Percentiles rank a stretch among this genome's conserved stretches.
Evolutionary conservation across 2,329 filamentous ascomycete genomes (phyloP).

Genomic region (Aureobasidium melanogenum): DNA sequence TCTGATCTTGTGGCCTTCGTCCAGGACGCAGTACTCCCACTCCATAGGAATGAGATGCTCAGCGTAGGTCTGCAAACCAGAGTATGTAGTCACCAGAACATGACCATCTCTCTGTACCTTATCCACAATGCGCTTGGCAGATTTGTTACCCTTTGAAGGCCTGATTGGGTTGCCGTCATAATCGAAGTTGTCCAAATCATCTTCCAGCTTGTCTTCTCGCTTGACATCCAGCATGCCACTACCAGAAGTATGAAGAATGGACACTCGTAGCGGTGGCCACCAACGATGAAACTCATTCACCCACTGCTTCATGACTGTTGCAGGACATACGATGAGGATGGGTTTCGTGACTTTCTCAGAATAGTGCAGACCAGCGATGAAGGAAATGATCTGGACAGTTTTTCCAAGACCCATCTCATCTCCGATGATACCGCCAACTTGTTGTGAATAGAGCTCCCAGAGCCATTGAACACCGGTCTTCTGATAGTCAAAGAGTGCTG

Average conservation of each 20-base stretch:
- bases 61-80: constrained; percentile 86
- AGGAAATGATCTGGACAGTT: constrained; percentile 73
- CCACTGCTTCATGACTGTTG: constrained; percentile 94
- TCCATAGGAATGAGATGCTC: constrained; percentile 71
- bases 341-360: constrained; percentile 78
- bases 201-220: constrained; percentile 53
- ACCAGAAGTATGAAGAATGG: constrained; percentile 88
- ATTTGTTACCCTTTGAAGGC: constrained; percentile 51
- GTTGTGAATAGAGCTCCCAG: constrained; percentile 80
- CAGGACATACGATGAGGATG: constrained; percentile 84
- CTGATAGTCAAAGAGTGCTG: constrained; percentile 90
- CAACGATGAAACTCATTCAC: constrained; percentile 96
- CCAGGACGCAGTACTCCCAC: constrained; percentile 90
- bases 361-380: constrained; percentile 84
- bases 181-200: constrained; percentile 48
- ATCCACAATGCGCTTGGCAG: constrained; percentile 72
- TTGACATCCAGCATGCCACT: constrained; percentile 87
- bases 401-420: constrained; percentile 99
- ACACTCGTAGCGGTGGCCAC: constrained; percentile 98
- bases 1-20: constrained; percentile 96
- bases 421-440: constrained; percentile 87
- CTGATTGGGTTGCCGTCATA: constrained; percentile 18
- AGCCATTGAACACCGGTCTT: constrained; percentile 97
- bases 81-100: constrained; percentile 91
- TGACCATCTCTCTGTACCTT: constrained; percentile 77